Conservation (phyloP, 2,329 filamentous ascomycete genomes). For the Hypoxylon sp. region DNA sequence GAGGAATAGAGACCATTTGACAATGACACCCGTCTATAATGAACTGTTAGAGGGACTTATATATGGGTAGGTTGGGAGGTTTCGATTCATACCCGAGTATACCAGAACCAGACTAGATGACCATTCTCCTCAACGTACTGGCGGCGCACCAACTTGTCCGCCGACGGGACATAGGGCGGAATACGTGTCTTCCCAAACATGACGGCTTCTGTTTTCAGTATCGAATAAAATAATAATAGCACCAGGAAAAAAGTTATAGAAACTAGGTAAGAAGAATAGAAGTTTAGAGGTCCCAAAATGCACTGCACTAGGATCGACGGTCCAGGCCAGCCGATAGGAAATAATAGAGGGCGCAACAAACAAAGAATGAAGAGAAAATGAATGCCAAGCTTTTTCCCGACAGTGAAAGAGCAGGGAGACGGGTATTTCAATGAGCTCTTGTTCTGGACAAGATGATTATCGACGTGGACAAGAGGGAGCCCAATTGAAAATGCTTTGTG, state of each 20-base stretch:
- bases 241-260: conserved; percentile 8
- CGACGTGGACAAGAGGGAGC: conserved; percentile 24
- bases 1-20: conserved; percentile 79
- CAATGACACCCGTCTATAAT: conserved; percentile 69
- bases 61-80: background rate
- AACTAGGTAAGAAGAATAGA: background rate
- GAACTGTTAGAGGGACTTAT: conserved; percentile 14
- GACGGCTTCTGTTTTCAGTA: conserved; percentile 21
- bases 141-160: conserved; percentile 31
- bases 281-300: conserved; percentile 26
- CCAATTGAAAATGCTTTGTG: conserved; percentile 11
- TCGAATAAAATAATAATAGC: conserved; percentile 3
- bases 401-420: conserved; percentile 15
- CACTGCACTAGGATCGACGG: conserved; percentile 37
- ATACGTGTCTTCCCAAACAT: conserved; percentile 43
- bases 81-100: conserved; percentile 47
- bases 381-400: conserved; percentile 42
- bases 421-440: conserved; percentile 36
- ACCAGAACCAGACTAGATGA: conserved; percentile 48
- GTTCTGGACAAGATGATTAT: conserved; percentile 17
- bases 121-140: conserved; percentile 43
- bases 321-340: conserved; percentile 22
- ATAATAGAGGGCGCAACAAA: conserved; percentile 14
- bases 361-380: conserved; percentile 8
- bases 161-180: conserved; percentile 26